Base-by-base conservation (phyloP, 2,329 filamentous ascomycete genomes). In the Colletotrichum sp. region DNA sequence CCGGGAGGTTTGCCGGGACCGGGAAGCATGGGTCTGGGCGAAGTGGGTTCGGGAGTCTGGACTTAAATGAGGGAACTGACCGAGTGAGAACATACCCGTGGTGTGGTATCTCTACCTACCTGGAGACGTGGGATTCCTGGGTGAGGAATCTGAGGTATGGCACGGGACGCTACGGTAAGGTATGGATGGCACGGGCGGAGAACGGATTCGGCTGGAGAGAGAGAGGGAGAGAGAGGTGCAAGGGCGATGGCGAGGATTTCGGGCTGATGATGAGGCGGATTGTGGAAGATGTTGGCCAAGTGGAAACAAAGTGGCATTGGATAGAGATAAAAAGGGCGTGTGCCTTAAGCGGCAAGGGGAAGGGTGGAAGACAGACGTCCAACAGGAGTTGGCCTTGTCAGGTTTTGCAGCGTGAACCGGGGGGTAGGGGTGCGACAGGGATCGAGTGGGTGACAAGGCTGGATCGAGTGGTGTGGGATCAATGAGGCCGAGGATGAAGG, bases 1-100 rank as follows among this genome's bases (percentile, higher is more conserved):
- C 55, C 73, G 39, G 55, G 62, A 72, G n/a, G 21, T 55, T 30
- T 32, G 59, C 67, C 72, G 49, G 67, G 72, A 65, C 72, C 67
- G 67, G 59, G 44, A 74, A 68, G 69, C 59, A 57, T 44, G 63
- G 62, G 69, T 59, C 44, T 68, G 52, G 55, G 44, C 63, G 55
- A 72, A 63, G 55, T 63, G 55, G 63, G 36, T 21, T 49, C 55
- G 63, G 63, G 24, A 30, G 39, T 39, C 55, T 73, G 66, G 65
- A 28, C 36, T 62, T 24, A 34, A 57, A 63, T 26, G 36, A 62
- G 36, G 21, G 71, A 69, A 39, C 55, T 67, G 63, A 44, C 26
- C 15, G 16, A 59, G 24, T 52, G 44, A 52, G 44, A 30, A 30
- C 28, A 30, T 52, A 52, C n/a, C 44, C 44, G 44, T 52, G n/a